Base-by-base conservation (phyloP, 1,139 yeast genomes). In the Debaryomyces sp. region DNA sequence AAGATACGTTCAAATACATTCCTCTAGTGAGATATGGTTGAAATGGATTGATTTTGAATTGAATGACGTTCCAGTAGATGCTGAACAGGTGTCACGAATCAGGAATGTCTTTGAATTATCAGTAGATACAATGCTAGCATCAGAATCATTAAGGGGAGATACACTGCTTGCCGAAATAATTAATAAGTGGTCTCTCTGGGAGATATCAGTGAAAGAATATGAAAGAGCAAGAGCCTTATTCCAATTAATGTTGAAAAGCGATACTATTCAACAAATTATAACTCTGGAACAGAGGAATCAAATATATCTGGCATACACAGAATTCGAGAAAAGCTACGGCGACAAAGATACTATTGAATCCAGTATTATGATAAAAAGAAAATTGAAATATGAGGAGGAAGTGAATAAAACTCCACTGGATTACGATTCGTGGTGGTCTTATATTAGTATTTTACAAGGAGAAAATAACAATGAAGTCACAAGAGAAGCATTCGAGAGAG, bases 391-490 rank as follows among this genome's bases (percentile, higher is more conserved):
- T 59, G 84, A 84, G 54, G 64, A 71, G 1, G 71, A 68, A 13
- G 59, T 90, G 21, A 56, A 60, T 12, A 58, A 61, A 5, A 74
- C 81, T 49, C 84, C 89, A 0, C 44, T 54, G 1, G 89, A 89
- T 64, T 85, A 82, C 63, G 95, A 87, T 59, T 70, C 83, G 0
- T 91, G 97, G 97, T 90, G 96, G 90, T 64, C 81, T 0, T 84
- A 85, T 56, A 56, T 89, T 2, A 75, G 78, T 18, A 60, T 88
- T 21, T 55, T 82, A 30, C 70, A 68, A 26, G 71, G 72, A 29
- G 66, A 66, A 42, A 68, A 75, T 0, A 55, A 63, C 2, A 64
- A 63, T 48, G 54, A 58, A 32, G 49, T 61, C 45, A 52, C 67
- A 34, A 50, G 71, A 26, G 60, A 61, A 7, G 62, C 71, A 1